Conservation (phyloP, 805 yeast genomes). For the Sugiyamaella lignohabitans region DNA sequence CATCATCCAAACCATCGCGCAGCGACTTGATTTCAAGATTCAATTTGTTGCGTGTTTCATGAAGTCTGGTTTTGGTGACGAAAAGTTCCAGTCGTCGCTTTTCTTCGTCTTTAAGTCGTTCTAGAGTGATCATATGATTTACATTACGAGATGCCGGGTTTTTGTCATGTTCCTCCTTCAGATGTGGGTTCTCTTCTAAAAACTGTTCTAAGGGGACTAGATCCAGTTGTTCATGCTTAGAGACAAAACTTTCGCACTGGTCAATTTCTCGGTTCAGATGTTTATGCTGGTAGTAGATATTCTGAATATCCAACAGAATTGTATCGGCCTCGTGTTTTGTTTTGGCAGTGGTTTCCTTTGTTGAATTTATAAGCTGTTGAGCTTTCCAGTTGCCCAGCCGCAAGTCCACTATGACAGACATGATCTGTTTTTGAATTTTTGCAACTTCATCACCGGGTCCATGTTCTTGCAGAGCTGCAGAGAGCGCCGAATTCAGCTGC, state of each 20-base stretch:
- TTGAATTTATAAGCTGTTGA: slow-evolving; percentile 14
- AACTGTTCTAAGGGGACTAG: slow-evolving; percentile 21
- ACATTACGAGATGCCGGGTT: background rate
- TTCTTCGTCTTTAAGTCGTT: slow-evolving; percentile 25
- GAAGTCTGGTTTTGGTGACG: slow-evolving; percentile 16
- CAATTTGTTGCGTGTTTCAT: slow-evolving; percentile 14
- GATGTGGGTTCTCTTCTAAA: slow-evolving; percentile 18
- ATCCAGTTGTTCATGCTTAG: slow-evolving; percentile 19
- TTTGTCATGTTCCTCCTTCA: slow-evolving; percentile 13
- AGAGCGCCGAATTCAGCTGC: background rate
- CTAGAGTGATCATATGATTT: slow-evolving; percentile 14
- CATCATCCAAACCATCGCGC: slow-evolving; percentile 18
- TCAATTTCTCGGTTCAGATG: slow-evolving; percentile 22
- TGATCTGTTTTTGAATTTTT: slow-evolving; percentile 12
- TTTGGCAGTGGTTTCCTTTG: slow-evolving; percentile 18
- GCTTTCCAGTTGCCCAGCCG: slow-evolving; percentile 18
- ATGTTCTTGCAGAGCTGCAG: background rate
- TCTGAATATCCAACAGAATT: slow-evolving; percentile 22
- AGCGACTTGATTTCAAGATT: slow-evolving; percentile 12
- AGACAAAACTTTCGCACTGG: slow-evolving; percentile 14
- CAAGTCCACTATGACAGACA: slow-evolving; percentile 14
- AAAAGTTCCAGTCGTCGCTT: slow-evolving; percentile 19
- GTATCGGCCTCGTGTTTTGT: slow-evolving; percentile 18
- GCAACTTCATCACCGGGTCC: background rate
- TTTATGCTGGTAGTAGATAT: slow-evolving; percentile 23